A percentile compares a stretch with the other conserved stretches of the same genome.
phyloP scores from a whole-genome alignment of 192 early-diverging fungal species.

The Linnemannia elongata region DNA sequence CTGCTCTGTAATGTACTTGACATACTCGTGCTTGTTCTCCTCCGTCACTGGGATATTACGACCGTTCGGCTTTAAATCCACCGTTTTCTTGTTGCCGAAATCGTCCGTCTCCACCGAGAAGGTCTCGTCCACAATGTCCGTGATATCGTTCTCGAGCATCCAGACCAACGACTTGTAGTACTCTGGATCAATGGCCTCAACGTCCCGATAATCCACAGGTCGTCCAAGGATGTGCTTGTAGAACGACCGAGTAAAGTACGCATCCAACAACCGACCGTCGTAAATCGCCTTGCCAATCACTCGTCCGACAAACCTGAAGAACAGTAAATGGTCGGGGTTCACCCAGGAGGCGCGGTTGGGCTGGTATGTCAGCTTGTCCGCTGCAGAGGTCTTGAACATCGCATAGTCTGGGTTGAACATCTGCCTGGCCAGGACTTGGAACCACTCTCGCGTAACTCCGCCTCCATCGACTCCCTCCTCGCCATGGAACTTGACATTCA shows the following conservation, averaged over 20 bases:
- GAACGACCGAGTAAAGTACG: conserved; percentile 98
- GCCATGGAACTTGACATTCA: conserved; percentile 93
- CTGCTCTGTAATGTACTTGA: conserved; percentile 92
- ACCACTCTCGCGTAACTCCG: conserved; percentile 98
- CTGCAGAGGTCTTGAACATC: conserved; percentile 94
- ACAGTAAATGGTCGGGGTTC: conserved; percentile 94
- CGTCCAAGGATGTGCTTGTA: conserved; percentile 96
- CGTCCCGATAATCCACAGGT: conserved; percentile 94
- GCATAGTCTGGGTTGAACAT: conserved; percentile 99
- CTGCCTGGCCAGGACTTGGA: conserved; percentile 93
- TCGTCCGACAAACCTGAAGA: conserved; percentile 98
- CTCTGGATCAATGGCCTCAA: conserved; percentile 97
- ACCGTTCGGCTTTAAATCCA: conserved; percentile 92
- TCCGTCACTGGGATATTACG: conserved; percentile 91
- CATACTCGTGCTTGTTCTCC: conserved; percentile 97
- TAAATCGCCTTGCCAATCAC: conserved; percentile 99
- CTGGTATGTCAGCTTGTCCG: conserved; percentile 96
- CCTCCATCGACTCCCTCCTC: conserved; percentile 99
- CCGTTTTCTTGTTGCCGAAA: conserved; percentile 85
- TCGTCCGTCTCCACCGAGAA: conserved; percentile 94
- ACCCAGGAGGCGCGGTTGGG: conserved; percentile 92
- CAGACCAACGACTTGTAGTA: conserved; percentile 97
- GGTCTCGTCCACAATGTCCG: conserved; percentile 92
- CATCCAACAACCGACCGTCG: conserved; percentile 93
- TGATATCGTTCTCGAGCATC: conserved; percentile 98